Base-by-base conservation (phyloP, 495 filamentous ascomycete genomes). In the Talaromyces liani region DNA sequence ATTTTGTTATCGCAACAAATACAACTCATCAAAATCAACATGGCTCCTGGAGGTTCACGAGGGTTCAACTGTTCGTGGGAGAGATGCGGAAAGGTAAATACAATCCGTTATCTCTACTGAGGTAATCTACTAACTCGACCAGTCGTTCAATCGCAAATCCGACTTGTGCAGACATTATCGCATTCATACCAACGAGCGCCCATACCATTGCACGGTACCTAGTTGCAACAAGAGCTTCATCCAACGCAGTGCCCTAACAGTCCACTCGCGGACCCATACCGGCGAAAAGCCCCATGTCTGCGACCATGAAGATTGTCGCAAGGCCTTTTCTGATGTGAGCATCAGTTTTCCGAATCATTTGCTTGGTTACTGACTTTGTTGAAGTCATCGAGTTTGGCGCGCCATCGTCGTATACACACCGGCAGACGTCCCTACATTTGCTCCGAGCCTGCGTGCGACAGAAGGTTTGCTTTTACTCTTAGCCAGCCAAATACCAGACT, bases 141-240 rank as follows among this genome's bases (percentile, higher is more conserved):
- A 95, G 91, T 90, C 88, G 64, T 96, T 96, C 84, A 94, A 93
- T 82, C 86, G 91, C 76, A 96, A 94, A 73, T 96, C 91, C 8
- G 91, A 96, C 77, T 82, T 96, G 60, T 89, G 91, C 73, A 83
- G 91, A 70, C 91, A 96, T 73, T 90, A 90, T 72, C 85, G 91
- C 56, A 96, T 96, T 71, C 91, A 96, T 69, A 96, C 91, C 67
- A 93, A 93, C 72, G 91, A 94, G 70, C 80, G 91, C 58, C 91
- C 91, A 33, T 94, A 92, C 69, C 79, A 84, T 56, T 94, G 91
- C 75, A 82, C 76, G 27, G 80, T 82, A 14, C 79, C 80, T 31
- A 86, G 83, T 24, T 96, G 91, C 75, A 87, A 86, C 33, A 95
- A 96, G 77, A 90, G 88, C 70, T 96, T 96, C 76, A 94, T 95